A percentile compares a stretch with the other conserved stretches of the same genome.
These are phyloP conservation scores for Solanum hybrid DNA, from an alignment of 305 asterid genomes.

Conservation along the genomic window DNA sequence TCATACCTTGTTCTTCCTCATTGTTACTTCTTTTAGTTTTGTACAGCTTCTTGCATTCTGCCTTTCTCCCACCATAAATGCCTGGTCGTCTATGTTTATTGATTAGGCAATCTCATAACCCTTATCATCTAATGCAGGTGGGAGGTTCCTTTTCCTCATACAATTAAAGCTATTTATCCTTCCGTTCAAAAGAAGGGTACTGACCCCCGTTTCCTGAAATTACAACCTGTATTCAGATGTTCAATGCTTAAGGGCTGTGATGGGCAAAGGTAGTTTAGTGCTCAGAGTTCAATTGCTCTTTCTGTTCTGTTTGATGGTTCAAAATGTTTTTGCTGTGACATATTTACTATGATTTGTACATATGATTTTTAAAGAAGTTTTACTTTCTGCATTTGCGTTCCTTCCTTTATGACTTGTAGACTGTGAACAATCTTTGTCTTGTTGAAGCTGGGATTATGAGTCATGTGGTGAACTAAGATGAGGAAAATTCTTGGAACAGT, in stretches of 20 bases:
- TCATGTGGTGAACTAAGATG: background rate
- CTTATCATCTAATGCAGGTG: conserved; percentile 48
- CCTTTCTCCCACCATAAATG: background rate
- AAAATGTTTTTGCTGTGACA: background rate
- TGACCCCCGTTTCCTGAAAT: conserved; percentile 86
- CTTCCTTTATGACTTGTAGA: background rate
- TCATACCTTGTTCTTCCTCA: background rate
- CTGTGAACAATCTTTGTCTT: background rate
- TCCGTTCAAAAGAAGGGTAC: conserved; percentile 33
- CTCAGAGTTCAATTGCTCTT: background rate
- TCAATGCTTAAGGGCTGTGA: conserved; percentile 56
- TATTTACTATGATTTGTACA: background rate
- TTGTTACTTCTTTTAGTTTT: background rate
- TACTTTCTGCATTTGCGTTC: background rate
- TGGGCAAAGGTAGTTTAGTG: conserved; percentile 56
- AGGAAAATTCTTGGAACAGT: background rate
- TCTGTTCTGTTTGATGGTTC: background rate
- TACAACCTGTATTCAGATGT: conserved; percentile 86
- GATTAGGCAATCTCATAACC: conserved; percentile 10
- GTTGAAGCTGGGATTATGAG: background rate
- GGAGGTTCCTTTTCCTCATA: conserved; percentile 88
- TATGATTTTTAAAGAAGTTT: background rate
- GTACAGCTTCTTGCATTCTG: background rate
- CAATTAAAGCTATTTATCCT: conserved; percentile 50
- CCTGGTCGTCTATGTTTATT: background rate